Base-by-base conservation (phyloP, 2,329 filamentous ascomycete species). In the Botryotinia globosa region DNA sequence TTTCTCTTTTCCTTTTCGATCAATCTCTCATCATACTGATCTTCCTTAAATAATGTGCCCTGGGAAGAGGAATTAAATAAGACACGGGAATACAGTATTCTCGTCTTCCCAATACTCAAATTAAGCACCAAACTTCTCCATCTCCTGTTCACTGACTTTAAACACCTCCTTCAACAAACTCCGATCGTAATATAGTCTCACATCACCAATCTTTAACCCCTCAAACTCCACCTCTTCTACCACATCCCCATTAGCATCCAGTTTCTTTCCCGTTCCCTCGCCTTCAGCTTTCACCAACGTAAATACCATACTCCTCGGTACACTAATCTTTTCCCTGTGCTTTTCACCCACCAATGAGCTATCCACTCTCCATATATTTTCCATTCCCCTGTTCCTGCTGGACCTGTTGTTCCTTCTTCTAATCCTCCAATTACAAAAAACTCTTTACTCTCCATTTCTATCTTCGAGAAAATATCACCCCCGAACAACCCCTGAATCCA, bases 151-250 rank as follows among this genome's bases (percentile, higher is more conserved):
- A 62, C 71, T 73, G 16, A 42, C 65, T 25, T 25, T 69, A 16
- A 73, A 71, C 6, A 71, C 25, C 12, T 39, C 61, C 62, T 37
- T 22, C 56, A 74, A 63, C 45, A 72, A 44, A 73, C 66, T 74
- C 32, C 72, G 29, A 72, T 74, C 73, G 65, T 74, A 74, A 65
- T 71, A 73, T 64, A 74, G 56, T 64, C 54, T 74, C 25, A 73
- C 68, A 65, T 74, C 72, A 32, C 18, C n/a, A 39, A 73, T 73
- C 45, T 74, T 67, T 66, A 74, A 66, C 16, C 73, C 73, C 42
- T 73, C 72, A 54, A 74, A 73, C 5, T 72, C 73, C 18, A 73
- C 34, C n/a, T 71, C 68, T 39, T 61, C 56, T 25, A 59, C 66
- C 34, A 29, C 14, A 18, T 9, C 61, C 5, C 39, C 61, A 34